Percentiles rank a stretch among this genome's conserved stretches.
phyloP scores from a whole-genome alignment of 768 basidiomycete genomes.

The Termitomyces bulborhizus region DNA sequence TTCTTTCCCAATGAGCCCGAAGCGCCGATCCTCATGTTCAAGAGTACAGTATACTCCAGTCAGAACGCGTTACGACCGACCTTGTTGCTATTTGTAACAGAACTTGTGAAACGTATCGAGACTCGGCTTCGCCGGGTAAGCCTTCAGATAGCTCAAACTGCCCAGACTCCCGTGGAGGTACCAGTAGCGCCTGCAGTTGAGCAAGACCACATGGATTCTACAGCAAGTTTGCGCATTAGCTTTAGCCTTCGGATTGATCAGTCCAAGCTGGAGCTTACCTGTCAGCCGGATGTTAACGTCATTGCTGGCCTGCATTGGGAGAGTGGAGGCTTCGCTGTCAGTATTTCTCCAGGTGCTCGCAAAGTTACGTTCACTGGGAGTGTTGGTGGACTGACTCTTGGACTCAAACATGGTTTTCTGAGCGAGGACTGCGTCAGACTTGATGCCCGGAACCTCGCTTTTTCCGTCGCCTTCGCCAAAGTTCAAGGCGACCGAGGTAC shows the following conservation, averaged over 20 bases:
- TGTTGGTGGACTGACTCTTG: conserved; percentile 75
- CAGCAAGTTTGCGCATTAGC: conserved; percentile 61
- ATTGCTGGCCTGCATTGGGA: conserved; percentile 87
- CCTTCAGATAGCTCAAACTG: conserved; percentile 18
- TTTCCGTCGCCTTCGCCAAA: conserved; percentile 67
- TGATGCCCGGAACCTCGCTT: conserved; percentile 75
- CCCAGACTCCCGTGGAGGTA: conserved; percentile 9
- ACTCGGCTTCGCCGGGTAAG: conserved; percentile 55
- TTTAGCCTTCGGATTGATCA: conserved; percentile 90
- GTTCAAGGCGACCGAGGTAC: conserved; percentile 29
- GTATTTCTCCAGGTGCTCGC: conserved; percentile 67
- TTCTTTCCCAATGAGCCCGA: conserved; percentile 26
- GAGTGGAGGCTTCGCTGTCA: conserved; percentile 85
- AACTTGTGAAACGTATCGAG: conserved; percentile 67
- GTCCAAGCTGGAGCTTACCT: conserved; percentile 81
- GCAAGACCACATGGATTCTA: conserved; percentile 19
- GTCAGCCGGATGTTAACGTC: conserved; percentile 91
- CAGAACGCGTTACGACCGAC: conserved; percentile 79
- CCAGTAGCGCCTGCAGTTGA: conserved; percentile 6
- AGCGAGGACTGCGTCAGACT: conserved; percentile 80
- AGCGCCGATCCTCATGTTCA: conserved; percentile 70
- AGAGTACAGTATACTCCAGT: conserved; percentile 85
- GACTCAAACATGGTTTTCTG: conserved; percentile 79
- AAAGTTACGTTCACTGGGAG: conserved; percentile 70
- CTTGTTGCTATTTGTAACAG: conserved; percentile 79